These are phyloP conservation scores for Rosa multiflora DNA, from an alignment of 306 rosid genomes.

Conservation along the genomic window DNA sequence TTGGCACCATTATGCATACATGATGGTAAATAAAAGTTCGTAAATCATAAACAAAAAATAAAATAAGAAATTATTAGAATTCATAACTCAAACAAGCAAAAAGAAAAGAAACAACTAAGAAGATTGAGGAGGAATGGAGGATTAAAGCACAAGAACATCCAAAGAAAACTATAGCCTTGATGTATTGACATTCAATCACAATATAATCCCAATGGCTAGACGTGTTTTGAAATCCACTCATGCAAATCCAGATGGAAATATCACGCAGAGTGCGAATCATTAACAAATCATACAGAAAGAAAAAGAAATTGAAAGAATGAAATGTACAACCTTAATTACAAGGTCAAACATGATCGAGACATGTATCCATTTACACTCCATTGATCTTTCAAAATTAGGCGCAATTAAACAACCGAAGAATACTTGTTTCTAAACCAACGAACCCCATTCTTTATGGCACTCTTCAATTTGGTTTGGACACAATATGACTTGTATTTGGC, in stretches of 20 bases:
- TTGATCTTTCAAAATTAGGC: not conserved
- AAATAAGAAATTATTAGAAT: no score
- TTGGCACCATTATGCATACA: not conserved
- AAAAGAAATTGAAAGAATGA: not conserved
- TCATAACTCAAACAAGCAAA: not conserved
- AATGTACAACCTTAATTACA: not conserved
- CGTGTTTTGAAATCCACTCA: not conserved
- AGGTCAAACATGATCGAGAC: not conserved
- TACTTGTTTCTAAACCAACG: constrained; percentile 43
- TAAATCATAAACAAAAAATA: not conserved
- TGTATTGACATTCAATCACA: not conserved
- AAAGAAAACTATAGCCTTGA: not conserved
- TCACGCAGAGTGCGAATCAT: not conserved
- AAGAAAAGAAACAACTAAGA: not conserved
- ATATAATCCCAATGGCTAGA: not conserved
- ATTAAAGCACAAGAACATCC: not conserved
- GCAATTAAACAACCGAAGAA: constrained; percentile 22
- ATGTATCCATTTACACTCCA: not conserved
- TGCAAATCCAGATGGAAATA: not conserved
- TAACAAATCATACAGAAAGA: not conserved
- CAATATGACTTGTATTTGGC: constrained; percentile 33
- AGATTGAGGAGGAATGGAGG: not conserved
- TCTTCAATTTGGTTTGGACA: constrained; percentile 23
- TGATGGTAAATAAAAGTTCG: not conserved
- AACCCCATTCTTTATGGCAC: constrained; percentile 29